A percentile compares a stretch with the other conserved stretches of the same genome.
phyloP scores from a whole-genome alignment of 257 asterid genomes.

The Penstemon barbatus region DNA sequence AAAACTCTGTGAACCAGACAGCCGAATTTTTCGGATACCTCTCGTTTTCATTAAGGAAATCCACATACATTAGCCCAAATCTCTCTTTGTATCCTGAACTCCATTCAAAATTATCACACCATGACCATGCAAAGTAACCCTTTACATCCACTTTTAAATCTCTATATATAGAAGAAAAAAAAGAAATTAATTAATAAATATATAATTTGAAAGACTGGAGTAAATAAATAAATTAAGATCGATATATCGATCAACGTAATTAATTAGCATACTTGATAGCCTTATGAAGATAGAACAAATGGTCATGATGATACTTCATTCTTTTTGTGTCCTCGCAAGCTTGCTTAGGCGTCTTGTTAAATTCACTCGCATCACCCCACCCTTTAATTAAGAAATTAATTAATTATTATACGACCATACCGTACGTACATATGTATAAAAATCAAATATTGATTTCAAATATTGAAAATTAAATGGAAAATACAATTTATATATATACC shows the following conservation, averaged over 20 bases:
- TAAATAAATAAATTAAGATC: no score
- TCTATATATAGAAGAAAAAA: constrained; percentile 14
- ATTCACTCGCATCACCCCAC: constrained; percentile 32
- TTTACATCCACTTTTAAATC: constrained; percentile 37
- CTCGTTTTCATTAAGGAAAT: constrained; percentile 29
- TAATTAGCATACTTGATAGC: constrained; percentile 44
- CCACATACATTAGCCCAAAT: constrained; percentile 41
- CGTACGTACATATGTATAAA: not conserved
- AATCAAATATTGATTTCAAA: no score
- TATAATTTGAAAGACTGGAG: no score
- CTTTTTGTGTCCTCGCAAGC: constrained; percentile 27
- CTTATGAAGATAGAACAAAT: constrained; percentile 36
- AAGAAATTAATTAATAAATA: no score
- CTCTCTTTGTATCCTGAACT: constrained; percentile 35
- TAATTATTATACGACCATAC: no score
- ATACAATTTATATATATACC: constrained; percentile 10
- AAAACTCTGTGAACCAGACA: constrained; percentile 43
- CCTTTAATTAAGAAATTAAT: not conserved
- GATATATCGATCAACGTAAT: no score
- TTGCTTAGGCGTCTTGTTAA: constrained; percentile 6
- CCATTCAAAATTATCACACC: constrained; percentile 53
- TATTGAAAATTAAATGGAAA: no score
- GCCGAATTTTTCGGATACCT: constrained; percentile 42
- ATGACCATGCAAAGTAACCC: constrained; percentile 59
- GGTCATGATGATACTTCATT: constrained; percentile 37